phyloP scores from a whole-genome alignment of 371 early-diverging fungal species.

The Rhizopus arrhizus region DNA sequence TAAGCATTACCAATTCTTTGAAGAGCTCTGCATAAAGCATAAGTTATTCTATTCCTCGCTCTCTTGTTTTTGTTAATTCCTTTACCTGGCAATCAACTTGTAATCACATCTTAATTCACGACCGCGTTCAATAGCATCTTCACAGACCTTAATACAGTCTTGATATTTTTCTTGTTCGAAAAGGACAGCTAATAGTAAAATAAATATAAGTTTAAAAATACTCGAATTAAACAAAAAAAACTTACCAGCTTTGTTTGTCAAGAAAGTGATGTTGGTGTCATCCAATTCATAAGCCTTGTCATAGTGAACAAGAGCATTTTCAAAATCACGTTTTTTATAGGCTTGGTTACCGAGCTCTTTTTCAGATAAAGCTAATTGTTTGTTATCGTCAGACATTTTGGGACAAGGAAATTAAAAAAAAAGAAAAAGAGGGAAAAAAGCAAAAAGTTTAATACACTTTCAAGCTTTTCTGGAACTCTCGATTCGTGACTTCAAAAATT shows the following conservation, averaged over 20 bases:
- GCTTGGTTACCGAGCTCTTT: constrained; percentile 91
- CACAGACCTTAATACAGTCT: constrained; percentile 89
- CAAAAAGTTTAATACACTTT: constrained; percentile 7
- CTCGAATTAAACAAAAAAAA: neutral
- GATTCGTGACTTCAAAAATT: constrained; percentile 25
- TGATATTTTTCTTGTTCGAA: constrained; percentile 93
- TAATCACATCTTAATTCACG: constrained; percentile 91
- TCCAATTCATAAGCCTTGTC: constrained; percentile 90
- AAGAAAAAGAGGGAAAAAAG: constrained; percentile 9
- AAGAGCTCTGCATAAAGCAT: constrained; percentile 62
- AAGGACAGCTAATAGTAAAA: constrained; percentile 68
- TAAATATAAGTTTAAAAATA: neutral
- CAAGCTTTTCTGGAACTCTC: constrained; percentile 33
- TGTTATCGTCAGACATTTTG: constrained; percentile 58
- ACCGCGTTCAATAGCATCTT: constrained; percentile 91
- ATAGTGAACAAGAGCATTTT: constrained; percentile 88
- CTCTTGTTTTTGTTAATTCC: neutral
- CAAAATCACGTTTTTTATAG: constrained; percentile 94
- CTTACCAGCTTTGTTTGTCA: constrained; percentile 90
- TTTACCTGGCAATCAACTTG: constrained; percentile 89
- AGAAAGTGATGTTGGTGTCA: constrained; percentile 84
- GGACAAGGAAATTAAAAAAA: neutral
- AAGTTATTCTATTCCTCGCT: neutral
- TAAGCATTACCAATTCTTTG: constrained; percentile 92
- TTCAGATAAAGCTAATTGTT: constrained; percentile 76